phyloP scores from a whole-genome alignment of 1,284 basidiomycete genomes.

The Pascua guehoae region DNA sequence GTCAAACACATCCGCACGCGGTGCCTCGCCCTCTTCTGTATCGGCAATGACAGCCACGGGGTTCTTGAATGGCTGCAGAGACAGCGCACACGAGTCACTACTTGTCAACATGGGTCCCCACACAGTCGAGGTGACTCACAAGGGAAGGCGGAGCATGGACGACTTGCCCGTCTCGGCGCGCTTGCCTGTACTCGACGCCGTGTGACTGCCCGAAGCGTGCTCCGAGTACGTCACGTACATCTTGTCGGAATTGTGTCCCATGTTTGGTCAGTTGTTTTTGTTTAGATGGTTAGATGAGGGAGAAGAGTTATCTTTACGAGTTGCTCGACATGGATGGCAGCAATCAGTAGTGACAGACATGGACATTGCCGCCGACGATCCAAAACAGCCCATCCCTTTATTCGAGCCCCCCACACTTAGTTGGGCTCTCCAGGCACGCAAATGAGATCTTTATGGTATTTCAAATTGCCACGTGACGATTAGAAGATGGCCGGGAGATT shows the following conservation, averaged over 20 bases:
- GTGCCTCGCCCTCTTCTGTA: constrained; percentile 37
- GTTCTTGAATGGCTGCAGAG: constrained; percentile 82
- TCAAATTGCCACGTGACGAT: no score
- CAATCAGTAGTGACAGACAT: no score
- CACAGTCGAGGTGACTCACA: constrained; percentile 31
- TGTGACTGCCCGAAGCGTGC: constrained; percentile 45
- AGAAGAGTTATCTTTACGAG: no score
- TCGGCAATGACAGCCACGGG: constrained; percentile 71
- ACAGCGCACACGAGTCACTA: constrained; percentile 82
- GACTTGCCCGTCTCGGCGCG: constrained; percentile 33
- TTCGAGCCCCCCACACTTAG: no score
- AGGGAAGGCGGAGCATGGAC: constrained; percentile 46
- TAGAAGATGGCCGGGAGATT: no score
- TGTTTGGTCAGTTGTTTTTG: constrained; percentile 16
- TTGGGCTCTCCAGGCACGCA: no score
- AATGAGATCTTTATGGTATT: no score
- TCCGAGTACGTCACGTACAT: constrained; percentile 50
- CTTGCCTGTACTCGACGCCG: constrained; percentile 45
- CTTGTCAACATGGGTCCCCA: neutral
- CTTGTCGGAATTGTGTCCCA: constrained; percentile 50
- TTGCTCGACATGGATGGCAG: no score
- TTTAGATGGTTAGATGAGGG: no score
- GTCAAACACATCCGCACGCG: constrained; percentile 60
- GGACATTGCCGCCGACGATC: no score
- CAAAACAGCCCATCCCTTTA: no score